Percentiles rank a stretch among this genome's conserved stretches.
Conservation (phyloP, 2,329 filamentous ascomycete genomes). For the Clathrospora elynae region DNA sequence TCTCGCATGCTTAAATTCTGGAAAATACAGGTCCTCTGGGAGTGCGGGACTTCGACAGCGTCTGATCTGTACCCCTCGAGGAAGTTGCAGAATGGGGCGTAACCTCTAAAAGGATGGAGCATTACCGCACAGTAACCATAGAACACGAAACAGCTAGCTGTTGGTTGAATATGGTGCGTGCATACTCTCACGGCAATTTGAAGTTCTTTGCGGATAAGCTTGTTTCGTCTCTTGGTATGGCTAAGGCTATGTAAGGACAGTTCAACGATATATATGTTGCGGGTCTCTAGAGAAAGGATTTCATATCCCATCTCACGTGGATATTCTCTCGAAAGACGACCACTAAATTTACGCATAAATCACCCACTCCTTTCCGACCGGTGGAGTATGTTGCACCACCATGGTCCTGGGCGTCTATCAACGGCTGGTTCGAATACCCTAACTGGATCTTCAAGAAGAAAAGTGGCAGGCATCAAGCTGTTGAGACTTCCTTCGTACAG, state of each 20-base stretch:
- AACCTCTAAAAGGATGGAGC: no score
- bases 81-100: background rate
- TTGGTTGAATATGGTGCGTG: background rate
- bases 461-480: background rate
- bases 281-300: background rate
- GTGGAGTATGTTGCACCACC: background rate
- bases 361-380: background rate
- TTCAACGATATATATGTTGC: background rate
- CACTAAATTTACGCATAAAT: no score
- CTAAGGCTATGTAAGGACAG: background rate
- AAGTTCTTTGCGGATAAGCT: background rate
- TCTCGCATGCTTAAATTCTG: background rate
- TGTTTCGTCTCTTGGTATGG: background rate
- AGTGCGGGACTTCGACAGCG: background rate
- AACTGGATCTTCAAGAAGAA: background rate
- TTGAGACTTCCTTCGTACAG: background rate
- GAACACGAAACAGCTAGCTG: no score
- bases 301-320: background rate
- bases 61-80: background rate
- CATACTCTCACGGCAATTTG: background rate
- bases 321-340: background rate
- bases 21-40: background rate
- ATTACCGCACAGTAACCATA: no score
- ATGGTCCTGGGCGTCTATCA: background rate
- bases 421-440: background rate